Conservation (phyloP, 305 asterid genomes). For the Lippia alba region DNA sequence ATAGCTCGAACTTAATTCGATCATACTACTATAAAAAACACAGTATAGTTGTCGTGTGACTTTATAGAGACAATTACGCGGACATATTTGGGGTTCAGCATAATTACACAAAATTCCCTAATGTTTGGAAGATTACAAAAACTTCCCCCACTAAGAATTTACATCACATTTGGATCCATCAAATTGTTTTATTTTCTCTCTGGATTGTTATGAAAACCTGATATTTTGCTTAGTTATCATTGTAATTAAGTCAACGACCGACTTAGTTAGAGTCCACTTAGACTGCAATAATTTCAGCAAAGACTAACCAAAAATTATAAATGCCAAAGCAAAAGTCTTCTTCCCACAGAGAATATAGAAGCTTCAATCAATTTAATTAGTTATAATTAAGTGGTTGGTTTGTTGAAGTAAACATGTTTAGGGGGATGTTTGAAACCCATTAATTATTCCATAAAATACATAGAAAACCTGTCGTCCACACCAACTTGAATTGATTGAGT, state of each 20-base stretch:
- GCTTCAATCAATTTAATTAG: background rate
- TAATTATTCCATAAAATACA: background rate
- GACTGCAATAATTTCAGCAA: background rate
- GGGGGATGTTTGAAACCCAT: background rate
- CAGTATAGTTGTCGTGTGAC: too few relatives aligned
- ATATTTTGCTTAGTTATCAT: background rate
- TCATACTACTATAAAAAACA: too few relatives aligned
- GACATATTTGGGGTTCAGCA: too few relatives aligned
- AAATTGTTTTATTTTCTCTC: too few relatives aligned
- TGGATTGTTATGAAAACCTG: background rate
- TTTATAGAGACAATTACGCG: too few relatives aligned
- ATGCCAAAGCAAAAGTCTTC: constrained; percentile 7
- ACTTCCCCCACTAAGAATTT: too few relatives aligned
- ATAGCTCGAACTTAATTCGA: too few relatives aligned
- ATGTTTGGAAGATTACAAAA: too few relatives aligned
- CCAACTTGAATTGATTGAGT: background rate
- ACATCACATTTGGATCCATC: too few relatives aligned
- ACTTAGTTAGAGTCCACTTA: background rate
- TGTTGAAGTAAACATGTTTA: background rate
- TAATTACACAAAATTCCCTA: too few relatives aligned
- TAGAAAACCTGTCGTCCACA: background rate
- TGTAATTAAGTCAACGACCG: background rate
- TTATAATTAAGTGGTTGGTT: background rate
- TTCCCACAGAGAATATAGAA: background rate
- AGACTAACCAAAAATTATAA: background rate